phyloP scores from a whole-genome alignment of 768 basidiomycete species.

The Clitopilus hobsonii region DNA sequence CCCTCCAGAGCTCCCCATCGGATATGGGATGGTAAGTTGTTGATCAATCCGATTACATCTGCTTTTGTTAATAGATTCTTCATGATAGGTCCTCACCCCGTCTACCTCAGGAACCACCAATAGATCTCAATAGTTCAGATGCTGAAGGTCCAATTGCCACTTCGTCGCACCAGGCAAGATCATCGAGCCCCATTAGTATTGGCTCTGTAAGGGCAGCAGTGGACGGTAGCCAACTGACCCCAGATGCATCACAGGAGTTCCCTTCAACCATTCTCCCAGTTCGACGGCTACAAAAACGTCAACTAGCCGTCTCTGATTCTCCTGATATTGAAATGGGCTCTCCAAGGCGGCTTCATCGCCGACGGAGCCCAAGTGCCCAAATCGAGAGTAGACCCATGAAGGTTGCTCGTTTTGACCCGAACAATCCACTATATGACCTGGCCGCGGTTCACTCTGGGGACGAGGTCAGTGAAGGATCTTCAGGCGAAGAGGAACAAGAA shows the following conservation, averaged over 20 bases:
- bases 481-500: conserved; percentile 52
- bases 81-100: not conserved
- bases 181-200: not conserved
- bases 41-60: not conserved
- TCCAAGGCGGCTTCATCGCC: conserved; percentile 20
- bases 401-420: conserved; percentile 5
- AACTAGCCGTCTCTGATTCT: conserved; percentile 18
- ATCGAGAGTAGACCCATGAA: not conserved
- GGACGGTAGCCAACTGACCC: not conserved
- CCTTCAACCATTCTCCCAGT: not conserved
- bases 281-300: not conserved
- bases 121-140: not conserved
- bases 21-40: not conserved
- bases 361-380: conserved; percentile 9
- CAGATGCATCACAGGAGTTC: not conserved
- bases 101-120: not conserved
- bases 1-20: too few relatives aligned
- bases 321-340: conserved; percentile 14
- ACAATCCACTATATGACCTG: conserved; percentile 51
- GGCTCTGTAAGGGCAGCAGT: not conserved
- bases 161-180: not conserved
- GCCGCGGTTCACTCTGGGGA: conserved; percentile 81
- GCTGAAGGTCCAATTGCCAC: not conserved
- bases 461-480: conserved; percentile 63
- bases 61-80: not conserved